Conservation (phyloP, 768 basidiomycete species). For the Boletus pseudo-olivaceus region DNA sequence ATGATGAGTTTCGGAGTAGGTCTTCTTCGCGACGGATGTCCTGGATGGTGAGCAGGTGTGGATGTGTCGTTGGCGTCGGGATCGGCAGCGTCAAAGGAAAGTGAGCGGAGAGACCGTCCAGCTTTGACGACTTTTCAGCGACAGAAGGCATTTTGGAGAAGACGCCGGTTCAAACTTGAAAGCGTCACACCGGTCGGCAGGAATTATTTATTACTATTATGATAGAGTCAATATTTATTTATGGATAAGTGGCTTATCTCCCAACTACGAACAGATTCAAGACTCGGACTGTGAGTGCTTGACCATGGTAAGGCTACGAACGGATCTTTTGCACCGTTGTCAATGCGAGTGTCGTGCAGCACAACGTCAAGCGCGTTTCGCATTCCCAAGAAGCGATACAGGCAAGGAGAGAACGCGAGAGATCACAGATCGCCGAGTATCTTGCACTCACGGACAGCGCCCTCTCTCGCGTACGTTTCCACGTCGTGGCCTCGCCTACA, state of each 20-base stretch:
- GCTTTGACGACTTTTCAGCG: slow-evolving; percentile 42
- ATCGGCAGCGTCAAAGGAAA: slow-evolving; percentile 87
- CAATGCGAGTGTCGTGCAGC: slow-evolving; percentile 39
- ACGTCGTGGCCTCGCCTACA: neutral
- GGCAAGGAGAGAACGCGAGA: slow-evolving; percentile 67
- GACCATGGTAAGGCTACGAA: slow-evolving; percentile 26
- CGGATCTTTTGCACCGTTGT: neutral
- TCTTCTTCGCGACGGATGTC: slow-evolving; percentile 93
- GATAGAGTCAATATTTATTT: slow-evolving; percentile 9
- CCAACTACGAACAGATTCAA: neutral
- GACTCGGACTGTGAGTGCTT: no score
- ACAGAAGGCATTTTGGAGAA: slow-evolving; percentile 52
- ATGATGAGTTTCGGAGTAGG: slow-evolving; percentile 83
- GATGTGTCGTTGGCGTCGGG: slow-evolving; percentile 76
- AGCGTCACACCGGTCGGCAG: neutral
- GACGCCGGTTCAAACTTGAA: neutral
- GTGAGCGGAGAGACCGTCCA: slow-evolving; percentile 50
- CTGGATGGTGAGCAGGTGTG: slow-evolving; percentile 65
- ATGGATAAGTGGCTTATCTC: slow-evolving; percentile 4
- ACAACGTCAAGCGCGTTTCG: slow-evolving; percentile 62
- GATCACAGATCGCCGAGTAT: slow-evolving; percentile 74
- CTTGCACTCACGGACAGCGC: slow-evolving; percentile 60
- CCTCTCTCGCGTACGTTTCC: slow-evolving; percentile 53
- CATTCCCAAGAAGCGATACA: slow-evolving; percentile 60
- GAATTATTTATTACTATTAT: neutral